A percentile compares a stretch with the other conserved stretches of the same genome.
Evolutionary conservation across 306 rosid genomes (phyloP).

Genomic region (Cicer pinnatifidum): DNA sequence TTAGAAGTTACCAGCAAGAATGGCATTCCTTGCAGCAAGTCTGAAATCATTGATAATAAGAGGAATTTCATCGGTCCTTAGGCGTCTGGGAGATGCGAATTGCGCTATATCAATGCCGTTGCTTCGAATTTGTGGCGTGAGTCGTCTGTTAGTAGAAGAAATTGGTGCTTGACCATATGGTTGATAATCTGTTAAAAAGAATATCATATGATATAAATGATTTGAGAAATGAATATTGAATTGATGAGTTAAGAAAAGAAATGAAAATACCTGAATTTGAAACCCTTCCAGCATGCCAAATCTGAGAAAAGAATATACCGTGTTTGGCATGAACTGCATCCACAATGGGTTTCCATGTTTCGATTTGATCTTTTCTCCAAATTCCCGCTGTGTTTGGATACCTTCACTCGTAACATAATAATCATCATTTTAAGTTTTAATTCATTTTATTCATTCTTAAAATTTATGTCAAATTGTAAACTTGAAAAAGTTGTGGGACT

Average conservation of each 20-base stretch:
- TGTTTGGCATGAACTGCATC: constrained; percentile 30
- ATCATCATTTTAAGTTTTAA: no score
- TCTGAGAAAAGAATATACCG: constrained; percentile 24
- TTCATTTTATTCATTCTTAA: no score
- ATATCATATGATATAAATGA: no score
- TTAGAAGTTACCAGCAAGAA: background rate
- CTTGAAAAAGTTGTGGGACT: no score
- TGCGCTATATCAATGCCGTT: background rate
- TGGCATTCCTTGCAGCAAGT: constrained; percentile 36
- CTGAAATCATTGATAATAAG: constrained; percentile 18
- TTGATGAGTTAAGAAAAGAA: background rate
- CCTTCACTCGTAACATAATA: background rate
- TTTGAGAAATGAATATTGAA: no score
- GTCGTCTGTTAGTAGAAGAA: constrained; percentile 26
- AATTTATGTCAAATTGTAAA: no score
- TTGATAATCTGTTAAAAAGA: constrained; percentile 11
- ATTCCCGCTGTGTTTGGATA: constrained; percentile 11
- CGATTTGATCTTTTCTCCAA: constrained; percentile 25
- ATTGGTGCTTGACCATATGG: constrained; percentile 13
- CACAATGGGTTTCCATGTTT: constrained; percentile 24
- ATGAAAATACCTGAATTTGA: background rate
- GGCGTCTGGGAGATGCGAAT: constrained; percentile 6
- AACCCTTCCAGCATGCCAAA: constrained; percentile 33
- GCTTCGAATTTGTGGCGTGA: constrained; percentile 12
- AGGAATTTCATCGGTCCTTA: constrained; percentile 13